Evolutionary conservation across 495 filamentous ascomycete species (phyloP), one percentile per base, ranked within the genome.

Genomic region (Penicillium argentinense): DNA sequence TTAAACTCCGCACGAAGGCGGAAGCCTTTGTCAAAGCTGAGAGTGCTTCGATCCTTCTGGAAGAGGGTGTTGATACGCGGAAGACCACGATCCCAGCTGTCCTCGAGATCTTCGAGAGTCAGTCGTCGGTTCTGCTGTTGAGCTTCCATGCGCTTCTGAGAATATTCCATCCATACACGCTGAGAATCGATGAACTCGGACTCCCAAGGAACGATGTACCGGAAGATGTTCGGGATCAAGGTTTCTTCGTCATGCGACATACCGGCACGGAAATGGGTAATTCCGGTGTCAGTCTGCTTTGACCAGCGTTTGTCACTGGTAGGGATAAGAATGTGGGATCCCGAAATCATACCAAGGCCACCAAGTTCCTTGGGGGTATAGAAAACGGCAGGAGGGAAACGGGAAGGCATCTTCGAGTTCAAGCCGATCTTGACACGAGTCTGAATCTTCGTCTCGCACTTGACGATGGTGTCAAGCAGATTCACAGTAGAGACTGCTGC

Each of bases 201-300:
- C 63, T 97, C 95, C 95, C 95, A 99, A 3, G 95, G 92, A 53
- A 97, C 96, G 68, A 99, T 99, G 72, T 99, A 99, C 32, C 95
- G 87, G 83, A 97, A 97, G 61, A 99, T 99, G 62, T 97, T 97
- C 0, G 95, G 95, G 44, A 99, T 99, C 41, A 99, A 69, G 0
- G 95, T 97, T 65, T 97, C 95, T 58, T 96, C 95, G 52, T 97
- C 95, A 55, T 97, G 91, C 29, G 90, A 95, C 95, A 99, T 99
- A 72, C 95, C 95, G 46, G 89, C 86, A 39, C 95, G 86, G 77
- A 91, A 99, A 70, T 99, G 95, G 5, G 95, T 97, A 22, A 99
- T 91, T 12, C 95, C 95, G 23, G 88, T 86, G 59, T 99, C 95
- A 0, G 95, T 99, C 69, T 99, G 95, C 69, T 96, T 92, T 12